A percentile compares a stretch with the other conserved stretches of the same genome.
These are phyloP conservation scores for Scalesia atractyloides DNA, from an alignment of 129 eudicot genomes.

Conservation along the genomic window DNA sequence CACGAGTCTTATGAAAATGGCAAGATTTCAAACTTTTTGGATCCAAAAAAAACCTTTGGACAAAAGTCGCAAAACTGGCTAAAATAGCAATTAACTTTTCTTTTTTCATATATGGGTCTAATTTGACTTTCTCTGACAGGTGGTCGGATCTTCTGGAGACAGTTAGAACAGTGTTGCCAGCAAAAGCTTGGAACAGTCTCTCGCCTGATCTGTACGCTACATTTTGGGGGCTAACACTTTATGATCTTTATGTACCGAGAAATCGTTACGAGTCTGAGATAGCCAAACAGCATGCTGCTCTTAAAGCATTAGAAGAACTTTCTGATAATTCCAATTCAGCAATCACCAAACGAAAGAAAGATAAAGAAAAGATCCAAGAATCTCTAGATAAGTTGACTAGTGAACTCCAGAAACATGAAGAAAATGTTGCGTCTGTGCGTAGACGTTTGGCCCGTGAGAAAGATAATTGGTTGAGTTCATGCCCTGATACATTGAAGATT, in stretches of 20 bases:
- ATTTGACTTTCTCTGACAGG: slow-evolving; percentile 47
- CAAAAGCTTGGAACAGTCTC: slow-evolving; percentile 99
- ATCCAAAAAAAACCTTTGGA: no score
- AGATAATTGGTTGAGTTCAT: slow-evolving; percentile 91
- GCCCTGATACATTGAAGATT: slow-evolving; percentile 95
- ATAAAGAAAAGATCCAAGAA: slow-evolving; percentile 94
- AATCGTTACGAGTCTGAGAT: slow-evolving; percentile 87
- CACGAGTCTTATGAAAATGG: no score
- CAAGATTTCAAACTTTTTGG: no score
- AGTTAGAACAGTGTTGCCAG: slow-evolving; percentile 81
- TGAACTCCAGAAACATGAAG: slow-evolving; percentile 93
- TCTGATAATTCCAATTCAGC: slow-evolving; percentile 97
- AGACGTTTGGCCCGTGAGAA: slow-evolving; percentile 84
- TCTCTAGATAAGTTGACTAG: slow-evolving; percentile 71
- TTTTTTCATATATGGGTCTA: slow-evolving; percentile 7
- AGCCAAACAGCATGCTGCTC: slow-evolving; percentile 80
- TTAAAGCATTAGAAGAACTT: slow-evolving; percentile 90
- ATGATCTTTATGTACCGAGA: slow-evolving; percentile 96
- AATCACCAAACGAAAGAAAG: slow-evolving; percentile 93
- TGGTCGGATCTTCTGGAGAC: slow-evolving; percentile 93
- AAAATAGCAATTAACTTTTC: not conserved
- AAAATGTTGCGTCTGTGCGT: slow-evolving; percentile 86
- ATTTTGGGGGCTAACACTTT: slow-evolving; percentile 97
- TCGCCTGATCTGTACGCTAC: slow-evolving; percentile 97
- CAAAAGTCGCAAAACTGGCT: no score